A percentile compares a stretch with the other conserved stretches of the same genome.
These are phyloP conservation scores for Aspergillus ustus DNA, from an alignment of 2,329 filamentous ascomycete species.

Conservation along the genomic window DNA sequence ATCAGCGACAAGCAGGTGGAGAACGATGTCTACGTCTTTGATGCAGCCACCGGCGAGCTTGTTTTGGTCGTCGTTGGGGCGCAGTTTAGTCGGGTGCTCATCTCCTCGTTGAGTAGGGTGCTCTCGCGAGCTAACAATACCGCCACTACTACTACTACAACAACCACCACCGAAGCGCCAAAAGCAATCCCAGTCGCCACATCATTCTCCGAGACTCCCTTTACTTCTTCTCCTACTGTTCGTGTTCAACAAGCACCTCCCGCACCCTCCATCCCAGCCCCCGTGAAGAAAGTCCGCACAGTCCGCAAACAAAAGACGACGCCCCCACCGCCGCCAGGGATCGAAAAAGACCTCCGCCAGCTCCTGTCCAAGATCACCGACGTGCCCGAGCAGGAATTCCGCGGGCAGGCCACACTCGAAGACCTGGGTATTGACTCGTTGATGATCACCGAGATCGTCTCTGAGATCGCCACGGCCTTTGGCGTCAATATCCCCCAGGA, in stretches of 20 bases:
- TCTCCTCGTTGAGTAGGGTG: not conserved
- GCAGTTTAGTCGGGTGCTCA: not conserved
- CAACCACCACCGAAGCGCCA: no score
- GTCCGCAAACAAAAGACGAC: not conserved
- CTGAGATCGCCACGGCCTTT: not conserved
- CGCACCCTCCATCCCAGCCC: not conserved
- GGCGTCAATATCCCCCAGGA: not conserved
- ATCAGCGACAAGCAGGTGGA: not conserved
- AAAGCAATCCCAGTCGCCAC: not conserved
- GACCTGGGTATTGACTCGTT: not conserved
- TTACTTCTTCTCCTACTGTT: not conserved
- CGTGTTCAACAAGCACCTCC: not conserved
- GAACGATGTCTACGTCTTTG: not conserved
- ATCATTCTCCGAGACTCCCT: not conserved
- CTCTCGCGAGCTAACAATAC: not conserved
- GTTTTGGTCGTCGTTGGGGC: not conserved
- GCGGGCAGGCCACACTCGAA: not conserved
- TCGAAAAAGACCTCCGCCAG: not conserved
- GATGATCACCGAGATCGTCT: not conserved
- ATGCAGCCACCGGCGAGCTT: not conserved
- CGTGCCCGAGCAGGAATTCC: not conserved
- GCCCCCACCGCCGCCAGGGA: not conserved
- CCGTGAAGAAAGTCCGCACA: not conserved
- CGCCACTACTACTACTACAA: not conserved
- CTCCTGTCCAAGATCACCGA: not conserved